Evolutionary conservation across 106 monocot species (phyloP).

Genomic region (Dendrobium chrysotoxum): DNA sequence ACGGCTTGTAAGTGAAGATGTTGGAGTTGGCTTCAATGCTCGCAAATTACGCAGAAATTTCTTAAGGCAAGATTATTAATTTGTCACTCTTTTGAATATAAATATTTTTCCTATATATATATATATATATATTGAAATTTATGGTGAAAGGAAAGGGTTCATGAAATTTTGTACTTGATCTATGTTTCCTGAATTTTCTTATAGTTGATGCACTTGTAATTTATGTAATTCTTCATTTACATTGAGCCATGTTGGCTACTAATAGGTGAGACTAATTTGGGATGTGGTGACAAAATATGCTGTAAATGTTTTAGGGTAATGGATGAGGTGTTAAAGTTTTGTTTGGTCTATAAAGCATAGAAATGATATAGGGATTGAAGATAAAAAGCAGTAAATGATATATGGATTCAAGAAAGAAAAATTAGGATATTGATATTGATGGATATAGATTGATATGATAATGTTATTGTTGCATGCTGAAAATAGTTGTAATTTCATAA

Average conservation of each 20-base stretch:
- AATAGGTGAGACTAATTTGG: too few species aligned
- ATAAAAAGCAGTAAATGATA: too few species aligned
- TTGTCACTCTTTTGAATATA: neutral
- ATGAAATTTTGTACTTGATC: neutral
- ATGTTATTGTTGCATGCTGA: too few species aligned
- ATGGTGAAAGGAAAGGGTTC: neutral
- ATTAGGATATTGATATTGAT: too few species aligned
- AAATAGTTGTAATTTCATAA: too few species aligned
- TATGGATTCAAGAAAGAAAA: too few species aligned
- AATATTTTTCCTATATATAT: neutral
- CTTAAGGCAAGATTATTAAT: slow-evolving; percentile 48
- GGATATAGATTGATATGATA: too few species aligned
- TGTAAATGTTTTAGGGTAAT: neutral
- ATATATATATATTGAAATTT: neutral
- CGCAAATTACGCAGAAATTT: slow-evolving; percentile 72
- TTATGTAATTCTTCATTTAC: neutral
- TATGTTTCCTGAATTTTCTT: neutral
- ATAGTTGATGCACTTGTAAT: neutral
- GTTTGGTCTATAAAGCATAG: too few species aligned
- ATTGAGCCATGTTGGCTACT: neutral
- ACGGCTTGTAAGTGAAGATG: slow-evolving; percentile 88
- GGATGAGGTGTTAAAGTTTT: too few species aligned
- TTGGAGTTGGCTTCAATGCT: slow-evolving; percentile 99
- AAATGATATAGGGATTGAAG: too few species aligned
- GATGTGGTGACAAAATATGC: neutral